These are phyloP conservation scores for Aspergillus cavernicola DNA, from an alignment of 495 filamentous ascomycete genomes.

Conservation along the genomic window DNA sequence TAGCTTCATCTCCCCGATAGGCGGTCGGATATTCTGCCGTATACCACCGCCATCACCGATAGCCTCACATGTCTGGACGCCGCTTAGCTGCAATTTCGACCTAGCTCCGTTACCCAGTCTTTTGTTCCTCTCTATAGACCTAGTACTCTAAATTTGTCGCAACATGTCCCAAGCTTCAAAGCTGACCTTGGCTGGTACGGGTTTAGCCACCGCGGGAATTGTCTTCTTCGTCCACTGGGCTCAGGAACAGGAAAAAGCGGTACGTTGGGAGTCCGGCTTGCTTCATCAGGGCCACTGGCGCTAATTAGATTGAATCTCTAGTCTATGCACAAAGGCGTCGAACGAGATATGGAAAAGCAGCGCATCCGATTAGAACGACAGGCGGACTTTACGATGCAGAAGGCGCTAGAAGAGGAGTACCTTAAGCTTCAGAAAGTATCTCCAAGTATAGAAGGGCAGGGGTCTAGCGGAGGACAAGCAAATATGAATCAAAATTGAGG, in stretches of 20 bases:
- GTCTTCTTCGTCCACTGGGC: slow-evolving; percentile 85
- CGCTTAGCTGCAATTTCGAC: neutral
- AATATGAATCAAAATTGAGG: slow-evolving; percentile 24
- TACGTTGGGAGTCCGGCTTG: slow-evolving; percentile 35
- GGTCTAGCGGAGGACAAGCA: slow-evolving; percentile 14
- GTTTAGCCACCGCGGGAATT: slow-evolving; percentile 68
- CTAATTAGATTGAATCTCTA: slow-evolving; percentile 3
- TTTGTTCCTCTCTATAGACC: neutral
- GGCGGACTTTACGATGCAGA: slow-evolving; percentile 91
- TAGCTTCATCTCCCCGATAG: slow-evolving; percentile 27
- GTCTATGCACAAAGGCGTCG: slow-evolving; percentile 89
- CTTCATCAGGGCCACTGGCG: slow-evolving; percentile 4
- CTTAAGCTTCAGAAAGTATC: slow-evolving; percentile 74
- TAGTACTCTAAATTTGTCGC: neutral
- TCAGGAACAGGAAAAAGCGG: slow-evolving; percentile 82
- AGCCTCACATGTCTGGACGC: slow-evolving; percentile 26
- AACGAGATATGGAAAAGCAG: slow-evolving; percentile 94
- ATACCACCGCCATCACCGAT: slow-evolving; percentile 30
- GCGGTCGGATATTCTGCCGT: slow-evolving; percentile 37
- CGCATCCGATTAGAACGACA: slow-evolving; percentile 81
- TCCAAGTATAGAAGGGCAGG: slow-evolving; percentile 26
- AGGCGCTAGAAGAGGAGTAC: slow-evolving; percentile 80
- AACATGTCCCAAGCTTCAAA: slow-evolving; percentile 87
- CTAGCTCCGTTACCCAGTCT: too few species aligned
- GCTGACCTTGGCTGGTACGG: slow-evolving; percentile 73